Evolutionary conservation across 2,329 filamentous ascomycete species (phyloP).

Genomic region (Eutypella sp.): DNA sequence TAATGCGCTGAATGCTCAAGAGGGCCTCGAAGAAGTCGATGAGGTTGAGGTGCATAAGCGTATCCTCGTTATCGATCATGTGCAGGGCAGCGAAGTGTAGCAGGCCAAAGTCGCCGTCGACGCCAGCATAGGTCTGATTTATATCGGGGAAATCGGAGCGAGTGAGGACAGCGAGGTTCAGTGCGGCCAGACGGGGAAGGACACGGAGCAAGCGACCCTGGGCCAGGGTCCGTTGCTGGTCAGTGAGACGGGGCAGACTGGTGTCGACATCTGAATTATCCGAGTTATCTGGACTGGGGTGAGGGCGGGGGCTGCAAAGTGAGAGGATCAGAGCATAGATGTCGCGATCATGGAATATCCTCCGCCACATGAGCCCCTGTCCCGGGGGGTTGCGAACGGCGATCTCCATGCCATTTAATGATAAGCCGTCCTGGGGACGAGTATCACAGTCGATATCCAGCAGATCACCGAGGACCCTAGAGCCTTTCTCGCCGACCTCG

Average conservation of each 20-base stretch:
- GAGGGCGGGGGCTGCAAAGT: conserved; percentile 27
- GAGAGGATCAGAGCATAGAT: conserved; percentile 42
- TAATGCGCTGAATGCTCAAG: conserved; percentile 42
- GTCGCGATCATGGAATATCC: conserved; percentile 42
- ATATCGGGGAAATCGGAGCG: conserved; percentile 32
- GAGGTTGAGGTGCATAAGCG: conserved; percentile 45
- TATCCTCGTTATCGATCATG: conserved; percentile 47
- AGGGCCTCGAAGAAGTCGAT: conserved; percentile 51
- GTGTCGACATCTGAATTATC: background rate
- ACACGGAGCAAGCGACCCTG: conserved; percentile 50
- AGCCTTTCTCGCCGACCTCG: conserved; percentile 50
- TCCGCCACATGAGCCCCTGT: conserved; percentile 49
- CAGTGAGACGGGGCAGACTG: conserved; percentile 15
- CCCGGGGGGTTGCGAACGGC: conserved; percentile 38
- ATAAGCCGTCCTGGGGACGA: conserved; percentile 22
- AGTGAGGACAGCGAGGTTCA: conserved; percentile 39
- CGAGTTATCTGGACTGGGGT: conserved; percentile 7
- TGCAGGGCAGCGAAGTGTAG: conserved; percentile 46
- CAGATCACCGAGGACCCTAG: conserved; percentile 46
- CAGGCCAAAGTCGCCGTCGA: conserved; percentile 31
- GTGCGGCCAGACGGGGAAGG: conserved; percentile 43
- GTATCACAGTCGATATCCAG: conserved; percentile 51
- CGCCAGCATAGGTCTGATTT: conserved; percentile 19
- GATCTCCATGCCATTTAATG: conserved; percentile 32
- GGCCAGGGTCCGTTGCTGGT: conserved; percentile 42